phyloP scores from a whole-genome alignment of 306 rosid genomes.

The Cucurbita pepo region DNA sequence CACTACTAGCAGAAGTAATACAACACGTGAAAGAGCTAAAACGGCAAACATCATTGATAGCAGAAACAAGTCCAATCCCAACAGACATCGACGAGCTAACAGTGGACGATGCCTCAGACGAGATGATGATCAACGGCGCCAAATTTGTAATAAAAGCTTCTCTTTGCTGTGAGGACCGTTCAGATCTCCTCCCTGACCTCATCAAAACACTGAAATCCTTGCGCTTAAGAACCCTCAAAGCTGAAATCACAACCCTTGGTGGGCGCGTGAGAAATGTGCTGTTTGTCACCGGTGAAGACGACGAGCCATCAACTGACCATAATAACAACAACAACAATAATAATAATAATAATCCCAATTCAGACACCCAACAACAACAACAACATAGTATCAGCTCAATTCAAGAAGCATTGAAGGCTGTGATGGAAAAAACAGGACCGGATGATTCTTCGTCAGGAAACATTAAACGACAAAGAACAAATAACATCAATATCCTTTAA shows the following conservation, averaged over 20 bases:
- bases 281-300: conserved; percentile 54
- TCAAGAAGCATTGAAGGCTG: conserved; percentile 73
- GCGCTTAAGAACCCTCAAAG: conserved; percentile 54
- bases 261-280: conserved; percentile 72
- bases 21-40: conserved; percentile 84
- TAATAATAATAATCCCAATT: not conserved
- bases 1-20: conserved; percentile 72
- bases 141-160: conserved; percentile 70
- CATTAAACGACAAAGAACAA: conserved; percentile 79
- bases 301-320: conserved; percentile 1
- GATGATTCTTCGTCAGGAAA: conserved; percentile 52
- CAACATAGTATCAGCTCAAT: conserved; percentile 51
- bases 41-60: conserved; percentile 63
- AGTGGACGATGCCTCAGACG: conserved; percentile 50
- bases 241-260: conserved; percentile 73
- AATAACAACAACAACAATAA: no score
- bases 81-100: conserved; percentile 58
- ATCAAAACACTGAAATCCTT: conserved; percentile 55
- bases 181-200: conserved; percentile 74
- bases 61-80: conserved; percentile 69
- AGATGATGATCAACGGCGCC: conserved; percentile 37
- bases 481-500: conserved; percentile 37
- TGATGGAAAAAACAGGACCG: conserved; percentile 61
- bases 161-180: conserved; percentile 72
- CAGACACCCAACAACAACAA: conserved; percentile 4